Percentiles rank a stretch among this genome's conserved stretches.
Conservation (phyloP, 192 early-diverging fungal genomes). For the Obelidium mucronatum region DNA sequence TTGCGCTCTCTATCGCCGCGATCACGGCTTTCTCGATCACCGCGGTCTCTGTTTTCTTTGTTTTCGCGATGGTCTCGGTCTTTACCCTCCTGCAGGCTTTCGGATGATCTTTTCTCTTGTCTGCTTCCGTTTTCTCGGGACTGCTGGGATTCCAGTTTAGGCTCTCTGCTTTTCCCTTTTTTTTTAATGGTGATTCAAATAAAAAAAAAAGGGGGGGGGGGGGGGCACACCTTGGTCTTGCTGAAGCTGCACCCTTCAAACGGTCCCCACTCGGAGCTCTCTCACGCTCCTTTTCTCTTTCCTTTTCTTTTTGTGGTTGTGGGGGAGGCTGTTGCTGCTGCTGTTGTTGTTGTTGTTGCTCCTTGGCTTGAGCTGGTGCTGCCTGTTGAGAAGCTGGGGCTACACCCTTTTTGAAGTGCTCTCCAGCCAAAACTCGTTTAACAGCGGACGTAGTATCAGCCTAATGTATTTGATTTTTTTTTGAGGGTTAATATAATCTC, state of each 20-base stretch:
- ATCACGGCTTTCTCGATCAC: too few species aligned
- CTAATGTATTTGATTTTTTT: constrained; percentile 25
- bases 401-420: constrained; percentile 46
- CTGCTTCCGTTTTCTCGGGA: not conserved
- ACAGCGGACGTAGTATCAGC: constrained; percentile 54
- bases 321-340: constrained; percentile 32
- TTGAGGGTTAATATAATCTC: not conserved
- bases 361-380: constrained; percentile 12
- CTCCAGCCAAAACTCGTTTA: constrained; percentile 55
- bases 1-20: constrained; percentile 19
- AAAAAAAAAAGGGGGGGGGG: constrained; percentile 4
- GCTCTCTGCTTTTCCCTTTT: not conserved
- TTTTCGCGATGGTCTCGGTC: constrained; percentile 5
- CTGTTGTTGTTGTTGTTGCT: constrained; percentile 15
- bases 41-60: constrained; percentile 15
- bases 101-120: not conserved
- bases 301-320: constrained; percentile 17
- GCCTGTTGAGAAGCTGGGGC: constrained; percentile 15
- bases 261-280: not conserved
- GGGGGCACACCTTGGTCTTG: not conserved
- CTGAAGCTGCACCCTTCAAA: not conserved
- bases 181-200: too few species aligned
- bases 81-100: constrained; percentile 21
- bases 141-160: not conserved
- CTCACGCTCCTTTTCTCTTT: constrained; percentile 13